A percentile compares a stretch with the other conserved stretches of the same genome.
phyloP scores from a whole-genome alignment of 768 basidiomycete genomes.

The Calvatia gigantea region DNA sequence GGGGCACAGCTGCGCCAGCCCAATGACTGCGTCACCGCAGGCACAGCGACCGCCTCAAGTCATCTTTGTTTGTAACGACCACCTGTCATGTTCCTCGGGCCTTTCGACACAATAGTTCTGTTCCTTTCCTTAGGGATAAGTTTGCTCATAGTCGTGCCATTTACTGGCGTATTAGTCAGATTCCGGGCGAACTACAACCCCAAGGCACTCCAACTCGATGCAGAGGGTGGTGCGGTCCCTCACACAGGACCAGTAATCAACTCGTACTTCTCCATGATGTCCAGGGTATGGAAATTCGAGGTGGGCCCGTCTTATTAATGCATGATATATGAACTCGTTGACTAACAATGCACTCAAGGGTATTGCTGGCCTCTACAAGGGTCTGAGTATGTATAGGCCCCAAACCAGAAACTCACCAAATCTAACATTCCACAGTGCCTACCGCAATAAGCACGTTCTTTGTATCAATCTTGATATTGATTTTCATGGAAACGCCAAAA shows the following conservation, averaged over 20 bases:
- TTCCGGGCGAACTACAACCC: conserved; percentile 86
- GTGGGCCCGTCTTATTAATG: conserved; percentile 37
- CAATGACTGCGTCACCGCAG: conserved; percentile 4
- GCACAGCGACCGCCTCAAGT: background rate
- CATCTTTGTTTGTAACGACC: conserved; percentile 13
- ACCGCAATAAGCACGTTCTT: conserved; percentile 46
- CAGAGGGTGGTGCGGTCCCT: conserved; percentile 70
- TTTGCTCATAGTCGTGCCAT: conserved; percentile 54
- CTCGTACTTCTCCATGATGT: conserved; percentile 72
- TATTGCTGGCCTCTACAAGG: conserved; percentile 76
- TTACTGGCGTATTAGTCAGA: conserved; percentile 69
- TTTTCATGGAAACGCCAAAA: conserved; percentile 54
- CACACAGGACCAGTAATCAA: conserved; percentile 77
- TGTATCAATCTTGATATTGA: conserved; percentile 53
- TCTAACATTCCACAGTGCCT: conserved; percentile 30
- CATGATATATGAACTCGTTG: background rate
- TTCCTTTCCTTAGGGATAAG: conserved; percentile 46
- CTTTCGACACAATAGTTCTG: conserved; percentile 36
- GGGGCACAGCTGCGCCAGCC: background rate
- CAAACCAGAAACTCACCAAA: background rate
- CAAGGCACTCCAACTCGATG: conserved; percentile 76
- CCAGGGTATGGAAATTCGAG: conserved; percentile 69
- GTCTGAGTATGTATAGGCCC: conserved; percentile 44
- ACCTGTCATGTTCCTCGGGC: conserved; percentile 25
- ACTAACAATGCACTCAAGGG: conserved; percentile 35